Evolutionary conservation across 345 rosid genomes (phyloP), one percentile per base, ranked within the genome.

Genomic region (Kandelia obovata): DNA sequence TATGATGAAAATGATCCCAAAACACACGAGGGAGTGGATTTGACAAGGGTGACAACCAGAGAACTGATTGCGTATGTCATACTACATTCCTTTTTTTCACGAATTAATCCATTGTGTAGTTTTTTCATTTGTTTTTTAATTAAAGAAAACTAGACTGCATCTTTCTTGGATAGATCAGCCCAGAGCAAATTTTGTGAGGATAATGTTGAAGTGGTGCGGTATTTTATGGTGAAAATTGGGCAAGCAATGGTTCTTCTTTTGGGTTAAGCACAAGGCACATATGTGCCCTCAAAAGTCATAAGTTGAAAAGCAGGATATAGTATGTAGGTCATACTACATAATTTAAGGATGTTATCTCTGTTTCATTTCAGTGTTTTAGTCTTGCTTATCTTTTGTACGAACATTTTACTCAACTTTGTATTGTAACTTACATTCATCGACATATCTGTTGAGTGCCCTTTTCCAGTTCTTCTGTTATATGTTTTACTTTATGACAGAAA

Each of bases 11-110:
- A 10, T 61, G 91, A 92, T 67, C 96, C 99, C 7, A 90, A 82
- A 80, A 95, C 98, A 58, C 98, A 95, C 0, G 90, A 85, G 71
- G 99, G 99, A 76, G 73, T 89, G 87, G 97, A 95, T 80, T 89
- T 95, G 85, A 86, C 82, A 1, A 84, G 92, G 74, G 88, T 92
- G 62, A 85, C 92, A 39, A 92, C 94, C 23, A 90, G 73, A 79
- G 82, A 90, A 59, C 77, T 95, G 78, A 90, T 95, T 73, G 90
- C 92, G 97, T 95, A 87, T 82, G 92, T 65, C 63, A 53, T 71
- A 28, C 31, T 74, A 68, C 59, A 21, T 74, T 51, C 35, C 28
- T 21, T 34, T 51, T 56, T 32, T 37, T 60, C 43, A 37, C 11
- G 0, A 9, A 37, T 37, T 37, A 37, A 37, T 37, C 43, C 13